Base-by-base conservation (phyloP, 495 filamentous ascomycete genomes). In the Parathielavia hyrcaniae region DNA sequence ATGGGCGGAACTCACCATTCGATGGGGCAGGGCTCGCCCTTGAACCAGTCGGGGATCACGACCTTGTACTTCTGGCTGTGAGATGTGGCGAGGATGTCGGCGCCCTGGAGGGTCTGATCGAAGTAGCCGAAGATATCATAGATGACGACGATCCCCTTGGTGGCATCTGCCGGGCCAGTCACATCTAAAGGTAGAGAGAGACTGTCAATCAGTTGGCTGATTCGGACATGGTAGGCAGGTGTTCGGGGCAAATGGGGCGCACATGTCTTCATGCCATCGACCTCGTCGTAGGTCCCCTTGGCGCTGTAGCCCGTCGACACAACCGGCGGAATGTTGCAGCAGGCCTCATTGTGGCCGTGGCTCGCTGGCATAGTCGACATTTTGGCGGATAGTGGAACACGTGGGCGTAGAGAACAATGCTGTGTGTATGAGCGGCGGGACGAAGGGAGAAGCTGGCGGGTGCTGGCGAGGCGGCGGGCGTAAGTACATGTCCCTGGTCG, bases 121-220 rank as follows among this genome's bases (percentile, higher is more conserved):
- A 76, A 86, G 72, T 75, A 85, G 54, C 85, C 86, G 66, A 89
- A 89, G 73, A 89, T 86, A 69, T 89, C 86, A 69, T 75, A 88
- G 70, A 88, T 78, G 53, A 76, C 65, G 56, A 89, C 67, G 58
- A 88, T 74, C 45, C 75, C 86, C 63, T 77, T 81, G 55, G 78
- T 78, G 22, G 85, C 78, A 39, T 75, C 70, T 20, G 71, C 58
- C 5, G 83, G 75, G 46, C 86, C 86, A 22, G 83, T 86, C 44
- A 81, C 76, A 63, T 88, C 83, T 86, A 59, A n/a, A 19, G 22
- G 11, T 13, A 10, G 12, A 38, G 16, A 10, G 12, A 38, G 12
- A 22, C 36, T n/a, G 55, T 32, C 26, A 26, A 26, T 55, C 35
- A 57, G 36, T 17, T 41, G 49, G 53, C 32, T 2, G 16, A 44